Percentiles rank a stretch among this genome's conserved stretches.
phyloP scores from a whole-genome alignment of 805 yeast species.

The Brettanomyces bruxellensis region DNA sequence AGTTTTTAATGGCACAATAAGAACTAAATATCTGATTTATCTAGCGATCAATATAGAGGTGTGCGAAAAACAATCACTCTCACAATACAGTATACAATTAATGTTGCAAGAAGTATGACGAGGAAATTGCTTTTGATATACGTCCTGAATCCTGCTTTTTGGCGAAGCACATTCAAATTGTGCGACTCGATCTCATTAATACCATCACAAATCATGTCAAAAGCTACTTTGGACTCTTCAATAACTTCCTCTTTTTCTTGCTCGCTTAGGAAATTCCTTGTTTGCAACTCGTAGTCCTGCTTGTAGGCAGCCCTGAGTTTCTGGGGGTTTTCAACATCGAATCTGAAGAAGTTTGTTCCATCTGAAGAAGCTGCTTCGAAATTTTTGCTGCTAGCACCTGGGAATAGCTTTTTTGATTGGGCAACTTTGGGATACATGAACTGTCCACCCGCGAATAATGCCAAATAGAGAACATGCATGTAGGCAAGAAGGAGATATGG shows the following conservation, averaged over 20 bases:
- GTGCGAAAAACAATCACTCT: slow-evolving; percentile 23
- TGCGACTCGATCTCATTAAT: slow-evolving; percentile 59
- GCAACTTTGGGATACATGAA: slow-evolving; percentile 59
- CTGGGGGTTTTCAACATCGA: slow-evolving; percentile 57
- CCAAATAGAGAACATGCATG: slow-evolving; percentile 78
- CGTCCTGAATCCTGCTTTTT: slow-evolving; percentile 45
- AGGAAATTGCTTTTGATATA: slow-evolving; percentile 45
- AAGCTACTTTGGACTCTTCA: slow-evolving; percentile 57
- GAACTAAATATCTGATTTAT: background rate
- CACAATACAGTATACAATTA: slow-evolving; percentile 27
- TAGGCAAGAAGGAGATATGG: slow-evolving; percentile 72
- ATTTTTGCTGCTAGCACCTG: slow-evolving; percentile 58
- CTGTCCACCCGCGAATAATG: slow-evolving; percentile 80
- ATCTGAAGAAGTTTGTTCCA: slow-evolving; percentile 67
- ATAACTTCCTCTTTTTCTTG: slow-evolving; percentile 62
- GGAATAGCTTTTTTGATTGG: slow-evolving; percentile 64
- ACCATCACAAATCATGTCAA: slow-evolving; percentile 50
- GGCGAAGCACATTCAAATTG: slow-evolving; percentile 49
- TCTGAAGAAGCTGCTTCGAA: slow-evolving; percentile 49
- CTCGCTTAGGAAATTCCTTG: slow-evolving; percentile 64
- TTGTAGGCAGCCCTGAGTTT: slow-evolving; percentile 58
- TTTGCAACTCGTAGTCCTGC: slow-evolving; percentile 67
- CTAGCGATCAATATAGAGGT: no score
- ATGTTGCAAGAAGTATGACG: slow-evolving; percentile 22
- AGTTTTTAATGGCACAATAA: slow-evolving; percentile 29